Percentiles rank a stretch among this genome's conserved stretches.
Evolutionary conservation across 371 early-diverging fungal genomes (phyloP).

Genomic region (Haplosporangium sp.): DNA sequence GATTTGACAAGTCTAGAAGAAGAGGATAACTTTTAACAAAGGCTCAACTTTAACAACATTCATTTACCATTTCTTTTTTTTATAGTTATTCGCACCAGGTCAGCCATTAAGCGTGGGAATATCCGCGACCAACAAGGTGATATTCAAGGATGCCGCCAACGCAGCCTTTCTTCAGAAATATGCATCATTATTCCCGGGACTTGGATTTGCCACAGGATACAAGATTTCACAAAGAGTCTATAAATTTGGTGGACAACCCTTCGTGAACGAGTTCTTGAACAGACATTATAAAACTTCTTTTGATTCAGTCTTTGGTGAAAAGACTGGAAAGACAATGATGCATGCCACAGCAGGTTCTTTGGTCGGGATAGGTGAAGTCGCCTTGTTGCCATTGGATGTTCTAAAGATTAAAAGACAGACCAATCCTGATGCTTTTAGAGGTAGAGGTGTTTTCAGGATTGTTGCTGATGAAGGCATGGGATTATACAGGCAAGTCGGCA

Average conservation of each 20-base stretch:
- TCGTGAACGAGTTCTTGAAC: constrained; percentile 92
- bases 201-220: constrained; percentile 97
- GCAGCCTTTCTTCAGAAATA: constrained; percentile 84
- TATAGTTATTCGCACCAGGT: constrained; percentile 40
- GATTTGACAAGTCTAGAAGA: too few relatives aligned
- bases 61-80: neutral
- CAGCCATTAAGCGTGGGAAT: constrained; percentile 32
- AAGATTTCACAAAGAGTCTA: constrained; percentile 96
- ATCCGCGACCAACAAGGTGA: constrained; percentile 48
- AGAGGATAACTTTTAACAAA: neutral
- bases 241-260: constrained; percentile 98
- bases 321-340: constrained; percentile 94
- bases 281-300: constrained; percentile 83
- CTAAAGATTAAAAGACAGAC: constrained; percentile 98
- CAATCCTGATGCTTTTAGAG: constrained; percentile 90
- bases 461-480: constrained; percentile 92
- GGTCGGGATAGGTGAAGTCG: constrained; percentile 97
- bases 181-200: constrained; percentile 95
- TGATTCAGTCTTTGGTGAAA: constrained; percentile 87
- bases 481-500: constrained; percentile 78
- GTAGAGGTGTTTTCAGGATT: constrained; percentile 85
- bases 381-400: constrained; percentile 94
- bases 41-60: neutral
- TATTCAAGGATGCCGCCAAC: constrained; percentile 82
- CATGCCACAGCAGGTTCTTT: constrained; percentile 97